Conservation (phyloP, 1,284 basidiomycete genomes). For the Papiliotrema laurentii region DNA sequence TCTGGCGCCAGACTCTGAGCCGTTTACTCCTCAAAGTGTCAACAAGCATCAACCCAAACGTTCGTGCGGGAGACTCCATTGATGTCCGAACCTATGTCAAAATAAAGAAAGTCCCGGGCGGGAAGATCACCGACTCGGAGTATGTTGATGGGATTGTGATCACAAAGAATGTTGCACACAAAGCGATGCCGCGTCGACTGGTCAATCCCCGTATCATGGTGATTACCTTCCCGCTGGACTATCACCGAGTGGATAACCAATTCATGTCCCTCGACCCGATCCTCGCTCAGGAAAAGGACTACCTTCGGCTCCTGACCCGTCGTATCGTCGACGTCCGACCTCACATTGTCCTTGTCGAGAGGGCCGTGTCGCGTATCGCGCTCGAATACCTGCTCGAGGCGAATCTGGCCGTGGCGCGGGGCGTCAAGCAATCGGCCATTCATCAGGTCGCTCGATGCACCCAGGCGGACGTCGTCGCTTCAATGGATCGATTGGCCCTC, state of each 20-base stretch:
- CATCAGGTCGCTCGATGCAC: constrained; percentile 88
- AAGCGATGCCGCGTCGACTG: constrained; percentile 56
- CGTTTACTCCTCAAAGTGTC: constrained; percentile 54
- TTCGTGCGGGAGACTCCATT: constrained; percentile 67
- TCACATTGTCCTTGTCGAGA: constrained; percentile 87
- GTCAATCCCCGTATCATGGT: constrained; percentile 83
- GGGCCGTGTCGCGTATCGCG: constrained; percentile 86
- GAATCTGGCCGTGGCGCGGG: constrained; percentile 84
- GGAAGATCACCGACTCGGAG: constrained; percentile 84
- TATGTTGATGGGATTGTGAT: constrained; percentile 97
- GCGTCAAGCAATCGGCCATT: constrained; percentile 83
- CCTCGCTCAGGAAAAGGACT: constrained; percentile 90
- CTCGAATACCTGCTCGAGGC: constrained; percentile 82
- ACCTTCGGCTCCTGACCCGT: constrained; percentile 79
- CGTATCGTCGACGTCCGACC: constrained; percentile 87
- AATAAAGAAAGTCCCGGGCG: constrained; percentile 97
- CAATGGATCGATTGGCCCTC: constrained; percentile 87
- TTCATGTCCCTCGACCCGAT: constrained; percentile 92
- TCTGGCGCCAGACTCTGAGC: constrained; percentile 81
- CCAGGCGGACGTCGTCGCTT: constrained; percentile 89
- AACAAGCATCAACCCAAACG: constrained; percentile 45
- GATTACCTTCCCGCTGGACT: constrained; percentile 92
- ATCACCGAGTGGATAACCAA: constrained; percentile 87
- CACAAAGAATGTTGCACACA: constrained; percentile 96
- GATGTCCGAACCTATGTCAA: constrained; percentile 94